Percentiles rank a stretch among this genome's conserved stretches.
phyloP scores from a whole-genome alignment of 768 basidiomycete genomes.

The Mrakia blollopis region DNA sequence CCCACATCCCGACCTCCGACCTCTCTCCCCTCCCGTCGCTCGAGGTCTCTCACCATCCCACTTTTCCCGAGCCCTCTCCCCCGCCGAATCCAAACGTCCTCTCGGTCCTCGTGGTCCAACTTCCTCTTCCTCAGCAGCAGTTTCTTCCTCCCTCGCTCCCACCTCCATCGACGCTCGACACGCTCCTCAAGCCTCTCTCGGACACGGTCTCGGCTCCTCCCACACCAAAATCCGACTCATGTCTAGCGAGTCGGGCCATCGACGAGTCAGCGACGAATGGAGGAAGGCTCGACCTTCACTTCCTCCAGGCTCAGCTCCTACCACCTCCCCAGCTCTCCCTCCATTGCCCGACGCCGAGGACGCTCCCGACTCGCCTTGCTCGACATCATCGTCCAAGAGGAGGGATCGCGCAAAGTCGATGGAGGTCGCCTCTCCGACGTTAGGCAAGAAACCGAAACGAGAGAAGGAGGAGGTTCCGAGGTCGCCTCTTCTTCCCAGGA shows the following conservation, averaged over 20 bases:
- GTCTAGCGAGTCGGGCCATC: constrained; percentile 9
- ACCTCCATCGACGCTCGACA: neutral
- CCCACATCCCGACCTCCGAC: neutral
- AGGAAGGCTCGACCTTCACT: constrained; percentile 5
- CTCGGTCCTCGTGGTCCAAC: constrained; percentile 26
- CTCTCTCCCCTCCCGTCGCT: constrained; percentile 1
- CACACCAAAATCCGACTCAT: constrained; percentile 19
- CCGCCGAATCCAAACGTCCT: constrained; percentile 16
- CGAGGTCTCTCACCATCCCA: constrained; percentile 1
- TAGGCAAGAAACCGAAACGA: constrained; percentile 25
- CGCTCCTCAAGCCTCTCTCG: constrained; percentile 1
- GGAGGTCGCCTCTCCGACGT: constrained; percentile 21
- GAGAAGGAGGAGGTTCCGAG: constrained; percentile 2
- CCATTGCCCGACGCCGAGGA: constrained; percentile 6
- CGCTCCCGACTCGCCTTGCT: constrained; percentile 7
- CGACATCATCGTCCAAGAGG: constrained; percentile 19
- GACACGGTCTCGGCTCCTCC: constrained; percentile 17
- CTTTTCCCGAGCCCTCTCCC: constrained; percentile 1
- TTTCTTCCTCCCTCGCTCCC: neutral
- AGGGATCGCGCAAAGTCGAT: constrained; percentile 22
- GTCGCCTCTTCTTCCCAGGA: neutral
- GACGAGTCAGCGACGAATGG: constrained; percentile 27
- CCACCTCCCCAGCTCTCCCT: constrained; percentile 22
- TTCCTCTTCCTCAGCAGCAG: neutral
- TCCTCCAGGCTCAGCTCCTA: neutral